phyloP scores from a whole-genome alignment of 2,329 filamentous ascomycete species.

The Lasiodiplodia hormozganensis region DNA sequence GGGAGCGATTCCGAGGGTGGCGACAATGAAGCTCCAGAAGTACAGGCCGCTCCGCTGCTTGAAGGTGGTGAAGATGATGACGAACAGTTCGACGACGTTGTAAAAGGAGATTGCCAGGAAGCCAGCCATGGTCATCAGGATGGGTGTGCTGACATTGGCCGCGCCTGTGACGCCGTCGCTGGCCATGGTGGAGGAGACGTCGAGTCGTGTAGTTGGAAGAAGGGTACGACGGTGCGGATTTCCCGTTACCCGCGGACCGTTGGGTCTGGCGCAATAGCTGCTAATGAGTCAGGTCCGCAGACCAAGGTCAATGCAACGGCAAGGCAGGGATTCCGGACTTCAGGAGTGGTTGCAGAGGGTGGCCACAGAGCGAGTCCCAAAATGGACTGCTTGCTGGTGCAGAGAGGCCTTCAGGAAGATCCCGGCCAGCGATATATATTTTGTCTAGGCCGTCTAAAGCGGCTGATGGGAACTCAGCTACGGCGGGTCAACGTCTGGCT shows the following conservation, averaged over 20 bases:
- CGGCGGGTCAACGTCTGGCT: neutral
- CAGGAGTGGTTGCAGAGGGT: neutral
- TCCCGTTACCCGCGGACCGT: neutral
- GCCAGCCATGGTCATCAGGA: conserved; percentile 39
- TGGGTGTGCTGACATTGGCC: conserved; percentile 20
- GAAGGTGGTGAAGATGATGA: conserved; percentile 56
- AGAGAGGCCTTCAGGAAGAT: neutral
- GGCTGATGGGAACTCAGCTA: neutral
- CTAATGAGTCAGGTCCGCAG: conserved; percentile 10
- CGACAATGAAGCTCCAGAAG: conserved; percentile 57
- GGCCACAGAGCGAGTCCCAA: conserved; percentile 12
- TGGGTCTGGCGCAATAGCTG: neutral
- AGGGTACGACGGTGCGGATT: neutral
- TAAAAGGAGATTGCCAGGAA: conserved; percentile 46
- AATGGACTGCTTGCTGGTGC: conserved; percentile 8
- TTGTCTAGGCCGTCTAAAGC: neutral
- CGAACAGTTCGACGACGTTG: conserved; percentile 51
- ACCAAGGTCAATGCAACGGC: neutral
- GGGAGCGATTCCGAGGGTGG: conserved; percentile 53
- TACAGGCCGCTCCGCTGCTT: conserved; percentile 56
- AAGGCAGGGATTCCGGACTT: neutral
- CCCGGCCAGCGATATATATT: conserved; percentile 1
- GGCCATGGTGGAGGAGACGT: conserved; percentile 4
- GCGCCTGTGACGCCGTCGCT: conserved; percentile 16
- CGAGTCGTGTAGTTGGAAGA: neutral